These are phyloP conservation scores for Saksenaea oblongispora DNA, from an alignment of 371 early-diverging fungal species.

Conservation along the genomic window DNA sequence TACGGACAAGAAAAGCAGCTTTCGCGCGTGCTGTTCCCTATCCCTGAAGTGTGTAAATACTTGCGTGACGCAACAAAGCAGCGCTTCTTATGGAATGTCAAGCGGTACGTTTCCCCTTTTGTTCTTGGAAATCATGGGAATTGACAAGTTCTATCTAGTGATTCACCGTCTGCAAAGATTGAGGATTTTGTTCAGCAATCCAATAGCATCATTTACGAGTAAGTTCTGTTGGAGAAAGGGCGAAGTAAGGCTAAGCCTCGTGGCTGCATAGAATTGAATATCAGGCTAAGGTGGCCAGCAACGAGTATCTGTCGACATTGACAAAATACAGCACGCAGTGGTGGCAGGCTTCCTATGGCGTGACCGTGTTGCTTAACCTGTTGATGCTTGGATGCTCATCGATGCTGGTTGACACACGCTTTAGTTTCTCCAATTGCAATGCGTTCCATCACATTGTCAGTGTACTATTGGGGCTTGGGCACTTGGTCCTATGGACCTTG, in stretches of 20 bases:
- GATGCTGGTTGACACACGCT: slow-evolving; percentile 1
- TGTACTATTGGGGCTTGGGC: slow-evolving; percentile 33
- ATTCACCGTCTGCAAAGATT: slow-evolving; percentile 55
- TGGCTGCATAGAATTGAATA: slow-evolving; percentile 38
- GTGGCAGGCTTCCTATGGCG: slow-evolving; percentile 52
- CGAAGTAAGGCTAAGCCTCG: background rate
- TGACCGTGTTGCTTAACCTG: slow-evolving; percentile 45
- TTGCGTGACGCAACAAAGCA: slow-evolving; percentile 50
- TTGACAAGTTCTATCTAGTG: slow-evolving; percentile 15
- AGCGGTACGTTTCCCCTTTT: slow-evolving; percentile 29
- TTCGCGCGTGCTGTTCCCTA: slow-evolving; percentile 50
- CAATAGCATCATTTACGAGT: slow-evolving; percentile 56
- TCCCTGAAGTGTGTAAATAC: slow-evolving; percentile 57
- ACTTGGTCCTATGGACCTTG: slow-evolving; percentile 40
- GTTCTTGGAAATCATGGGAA: background rate
- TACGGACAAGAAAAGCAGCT: slow-evolving; percentile 43
- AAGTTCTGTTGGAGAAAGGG: slow-evolving; percentile 1
- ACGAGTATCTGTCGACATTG: slow-evolving; percentile 30
- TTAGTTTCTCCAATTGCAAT: background rate
- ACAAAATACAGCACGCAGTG: slow-evolving; percentile 48
- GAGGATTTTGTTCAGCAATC: slow-evolving; percentile 57
- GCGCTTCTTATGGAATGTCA: slow-evolving; percentile 52
- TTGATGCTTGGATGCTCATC: slow-evolving; percentile 32
- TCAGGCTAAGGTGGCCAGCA: slow-evolving; percentile 51
- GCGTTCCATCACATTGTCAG: background rate